These are phyloP conservation scores for Bryum argenteum DNA, from an alignment of 225 moss, liverwort and hornwort species.

Conservation along the genomic window DNA sequence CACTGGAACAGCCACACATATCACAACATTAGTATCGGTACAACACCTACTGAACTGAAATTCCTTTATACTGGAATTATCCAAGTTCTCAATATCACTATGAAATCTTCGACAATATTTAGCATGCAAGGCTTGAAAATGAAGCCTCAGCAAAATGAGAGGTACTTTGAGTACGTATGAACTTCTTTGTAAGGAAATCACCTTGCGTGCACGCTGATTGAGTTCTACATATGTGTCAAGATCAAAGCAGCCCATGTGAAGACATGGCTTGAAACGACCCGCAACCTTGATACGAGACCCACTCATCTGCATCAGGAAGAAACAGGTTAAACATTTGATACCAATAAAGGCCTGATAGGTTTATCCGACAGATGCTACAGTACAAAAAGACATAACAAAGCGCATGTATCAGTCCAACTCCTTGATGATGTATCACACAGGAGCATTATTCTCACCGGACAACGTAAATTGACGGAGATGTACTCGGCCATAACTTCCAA, in stretches of 20 bases:
- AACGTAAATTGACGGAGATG: conserved; percentile 66
- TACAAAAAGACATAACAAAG: background rate
- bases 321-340: background rate
- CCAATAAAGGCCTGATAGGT: background rate
- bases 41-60: background rate
- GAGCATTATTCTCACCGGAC: conserved; percentile 53
- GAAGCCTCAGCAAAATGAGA: background rate
- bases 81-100: background rate
- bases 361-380: background rate
- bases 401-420: background rate
- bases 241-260: conserved; percentile 93
- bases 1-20: conserved; percentile 59
- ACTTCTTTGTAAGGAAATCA: conserved; percentile 14
- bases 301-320: conserved; percentile 64
- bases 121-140: conserved; percentile 2
- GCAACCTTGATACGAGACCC: conserved; percentile 85
- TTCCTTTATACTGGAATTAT: background rate
- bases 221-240: conserved; percentile 82
- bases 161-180: background rate
- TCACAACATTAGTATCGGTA: conserved; percentile 7
- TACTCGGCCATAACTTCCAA: conserved; percentile 72
- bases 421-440: background rate
- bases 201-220: conserved; percentile 90
- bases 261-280: conserved; percentile 85
- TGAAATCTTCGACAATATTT: background rate